These are phyloP conservation scores for Urochloa ruziziensis DNA, from an alignment of 176 grass and related monocot species.

Conservation along the genomic window DNA sequence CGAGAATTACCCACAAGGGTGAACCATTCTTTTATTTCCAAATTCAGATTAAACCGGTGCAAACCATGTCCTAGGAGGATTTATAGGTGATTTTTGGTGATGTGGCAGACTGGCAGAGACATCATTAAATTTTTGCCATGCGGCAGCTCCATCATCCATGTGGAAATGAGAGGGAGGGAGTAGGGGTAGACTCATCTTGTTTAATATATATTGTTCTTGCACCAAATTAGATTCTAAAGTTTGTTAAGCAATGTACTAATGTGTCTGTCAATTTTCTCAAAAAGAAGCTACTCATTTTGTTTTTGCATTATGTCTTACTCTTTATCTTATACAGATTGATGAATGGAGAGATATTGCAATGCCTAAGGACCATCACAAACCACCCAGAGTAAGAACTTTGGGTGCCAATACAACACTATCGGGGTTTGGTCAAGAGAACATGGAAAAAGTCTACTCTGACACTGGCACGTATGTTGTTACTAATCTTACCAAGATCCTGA, in stretches of 20 bases:
- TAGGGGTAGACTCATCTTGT: slow-evolving; percentile 2
- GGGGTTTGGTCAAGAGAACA: slow-evolving; percentile 81
- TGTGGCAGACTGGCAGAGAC: neutral
- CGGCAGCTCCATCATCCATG: neutral
- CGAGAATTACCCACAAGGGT: neutral
- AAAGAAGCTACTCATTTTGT: neutral
- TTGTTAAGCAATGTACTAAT: slow-evolving; percentile 1
- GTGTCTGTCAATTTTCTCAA: neutral
- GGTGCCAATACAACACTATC: slow-evolving; percentile 62
- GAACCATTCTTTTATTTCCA: neutral
- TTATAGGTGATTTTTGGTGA: neutral
- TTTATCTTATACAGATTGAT: slow-evolving; percentile 75
- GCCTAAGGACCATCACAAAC: slow-evolving; percentile 72
- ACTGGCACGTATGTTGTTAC: slow-evolving; percentile 34
- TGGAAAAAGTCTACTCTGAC: slow-evolving; percentile 52
- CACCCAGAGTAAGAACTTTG: slow-evolving; percentile 66
- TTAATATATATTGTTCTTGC: neutral
- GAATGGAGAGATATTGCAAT: slow-evolving; percentile 91
- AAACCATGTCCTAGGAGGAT: neutral
- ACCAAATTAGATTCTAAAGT: neutral
- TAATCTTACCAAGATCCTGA: slow-evolving; percentile 13
- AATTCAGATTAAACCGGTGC: neutral
- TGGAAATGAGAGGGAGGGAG: neutral
- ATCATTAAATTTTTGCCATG: neutral
- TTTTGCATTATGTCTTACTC: slow-evolving; percentile 25